Base-by-base conservation (phyloP, 768 basidiomycete species). In the Tephrocybe rancida region DNA sequence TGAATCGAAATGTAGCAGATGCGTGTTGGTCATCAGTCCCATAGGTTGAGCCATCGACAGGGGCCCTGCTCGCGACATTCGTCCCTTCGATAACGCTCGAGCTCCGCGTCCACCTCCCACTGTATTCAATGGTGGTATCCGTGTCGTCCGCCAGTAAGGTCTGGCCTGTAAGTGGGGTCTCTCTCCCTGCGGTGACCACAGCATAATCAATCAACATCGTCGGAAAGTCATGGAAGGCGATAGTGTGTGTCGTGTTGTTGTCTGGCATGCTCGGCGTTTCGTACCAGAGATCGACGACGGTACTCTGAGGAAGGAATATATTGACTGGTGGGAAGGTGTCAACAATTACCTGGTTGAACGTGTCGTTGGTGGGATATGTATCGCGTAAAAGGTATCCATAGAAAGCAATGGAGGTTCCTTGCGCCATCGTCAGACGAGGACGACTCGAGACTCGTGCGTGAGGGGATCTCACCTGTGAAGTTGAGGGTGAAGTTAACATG, bases 131-230 rank as follows among this genome's bases (percentile, higher is more conserved):
- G 0, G 11, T 6, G 5, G 25, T 9, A 48, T 48, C 47, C 6
- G 22, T 38, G 35, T 48, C 25, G 22, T 48, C 47, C 8, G 38
- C 35, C 3, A 48, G 47, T 14, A 48, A 35, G 4, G 35, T 48
- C 26, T 48, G 35, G 3, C 35, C 47, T 7, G 22, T n/a, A 5
- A 48, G 25, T 18, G n/a, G 14, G 2, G 47, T 48, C n/a, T 37
- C 24, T 10, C 2, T 26, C 18, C 35, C 47, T 5, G 35, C 35
- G 26, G 4, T 48, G 37, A 48, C 47, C 14, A 48, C 13, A 5
- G 47, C 47, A 26, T 38, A 48, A 19, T 48, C 47, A n/a, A 48
- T 48, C 35, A 48, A 22, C 19, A 48, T 37, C 16, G 25, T 48
- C 27, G 47, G 47, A 29, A 48, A 48, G 24, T 48, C 37, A 16